Base-by-base conservation (phyloP, 2,329 filamentous ascomycete genomes). In the Apiospora kogelbergensis region DNA sequence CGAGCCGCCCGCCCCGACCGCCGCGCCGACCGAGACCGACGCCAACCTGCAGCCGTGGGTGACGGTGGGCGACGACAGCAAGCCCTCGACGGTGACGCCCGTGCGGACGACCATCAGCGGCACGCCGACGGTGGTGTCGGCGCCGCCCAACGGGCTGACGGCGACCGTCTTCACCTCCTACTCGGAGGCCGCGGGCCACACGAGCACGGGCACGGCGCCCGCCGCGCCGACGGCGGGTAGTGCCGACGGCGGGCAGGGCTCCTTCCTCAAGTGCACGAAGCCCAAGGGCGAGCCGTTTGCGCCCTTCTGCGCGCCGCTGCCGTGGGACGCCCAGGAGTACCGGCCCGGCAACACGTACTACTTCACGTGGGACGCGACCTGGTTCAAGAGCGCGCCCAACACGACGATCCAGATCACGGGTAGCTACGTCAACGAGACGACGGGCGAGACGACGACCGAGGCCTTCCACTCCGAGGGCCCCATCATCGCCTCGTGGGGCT, bases 321-420 rank as follows among this genome's bases (percentile, higher is more conserved):
- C 77, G 20, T 82, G 82, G 68, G 81, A 81, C 67, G 80, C 80
- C 10, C 76, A 89, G 30, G 53, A 60, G 53, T 60, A 60, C 30
- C 81, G 81, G 69, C 79, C 80, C 1, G 84, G 80, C 40, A 78
- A 74, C 15, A 86, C 81, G 0, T 88, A 89, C 76, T 89, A 87
- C 72, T 78, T 89, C 67, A 88, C 85, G 37, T 89, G 87, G 86
- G 86, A 89, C 72, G 80, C 86, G 30, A 78, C 81, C 66, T 85
- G 80, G 77, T 88, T 86, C 79, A 80, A 80, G 57, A 6, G 30
- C 73, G 75, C 78, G 64, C 78, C 80, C 68, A 81, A 82, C 73
- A 79, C 79, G 30, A 81, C 79, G 63, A 74, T 84, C 67, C 73
- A 70, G 41, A 68, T 80, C 46, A 68, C 73, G 66, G 75, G 73